Conservation (phyloP, 768 basidiomycete genomes). For the Pleurotus eryngii region DNA sequence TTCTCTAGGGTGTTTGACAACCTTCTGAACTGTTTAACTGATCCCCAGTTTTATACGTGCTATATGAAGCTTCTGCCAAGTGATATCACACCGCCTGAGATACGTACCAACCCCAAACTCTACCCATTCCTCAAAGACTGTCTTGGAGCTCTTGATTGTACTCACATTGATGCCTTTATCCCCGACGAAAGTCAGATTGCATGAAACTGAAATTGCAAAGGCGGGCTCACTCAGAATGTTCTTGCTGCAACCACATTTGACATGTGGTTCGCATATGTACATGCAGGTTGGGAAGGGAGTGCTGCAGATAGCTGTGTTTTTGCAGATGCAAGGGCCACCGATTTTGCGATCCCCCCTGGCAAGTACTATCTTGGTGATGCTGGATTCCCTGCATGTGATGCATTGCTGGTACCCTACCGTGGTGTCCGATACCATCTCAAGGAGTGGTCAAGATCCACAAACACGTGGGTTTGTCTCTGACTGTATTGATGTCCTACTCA, state of each 20-base stretch:
- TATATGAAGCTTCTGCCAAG: slow-evolving; percentile 17
- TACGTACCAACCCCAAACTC: slow-evolving; percentile 22
- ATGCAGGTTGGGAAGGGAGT: slow-evolving; percentile 39
- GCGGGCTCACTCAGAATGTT: slow-evolving; percentile 32
- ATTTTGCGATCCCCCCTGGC: slow-evolving; percentile 27
- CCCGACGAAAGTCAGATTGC: slow-evolving; percentile 16
- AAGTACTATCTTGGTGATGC: slow-evolving; percentile 35
- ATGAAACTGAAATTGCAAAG: slow-evolving; percentile 23
- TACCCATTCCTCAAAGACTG: slow-evolving; percentile 29
- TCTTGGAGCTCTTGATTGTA: slow-evolving; percentile 32
- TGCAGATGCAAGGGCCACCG: slow-evolving; percentile 19
- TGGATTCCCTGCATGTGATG: slow-evolving; percentile 30
- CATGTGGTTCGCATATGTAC: slow-evolving; percentile 32
- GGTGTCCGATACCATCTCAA: slow-evolving; percentile 34
- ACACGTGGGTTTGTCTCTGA: slow-evolving; percentile 9
- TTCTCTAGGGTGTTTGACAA: slow-evolving; percentile 12
- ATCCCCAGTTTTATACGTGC: slow-evolving; percentile 13
- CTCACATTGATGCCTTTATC: slow-evolving; percentile 21
- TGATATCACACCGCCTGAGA: slow-evolving; percentile 15
- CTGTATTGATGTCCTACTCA: slow-evolving; percentile 9
- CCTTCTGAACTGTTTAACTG: slow-evolving; percentile 10
- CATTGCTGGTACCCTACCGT: slow-evolving; percentile 33
- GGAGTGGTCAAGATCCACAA: slow-evolving; percentile 27
- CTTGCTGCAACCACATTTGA: slow-evolving; percentile 31
- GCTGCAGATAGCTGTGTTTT: slow-evolving; percentile 31